These are phyloP conservation scores for Trypanosomatidae sp. DNA, from an alignment of 208 protist genomes.

Conservation along the genomic window DNA sequence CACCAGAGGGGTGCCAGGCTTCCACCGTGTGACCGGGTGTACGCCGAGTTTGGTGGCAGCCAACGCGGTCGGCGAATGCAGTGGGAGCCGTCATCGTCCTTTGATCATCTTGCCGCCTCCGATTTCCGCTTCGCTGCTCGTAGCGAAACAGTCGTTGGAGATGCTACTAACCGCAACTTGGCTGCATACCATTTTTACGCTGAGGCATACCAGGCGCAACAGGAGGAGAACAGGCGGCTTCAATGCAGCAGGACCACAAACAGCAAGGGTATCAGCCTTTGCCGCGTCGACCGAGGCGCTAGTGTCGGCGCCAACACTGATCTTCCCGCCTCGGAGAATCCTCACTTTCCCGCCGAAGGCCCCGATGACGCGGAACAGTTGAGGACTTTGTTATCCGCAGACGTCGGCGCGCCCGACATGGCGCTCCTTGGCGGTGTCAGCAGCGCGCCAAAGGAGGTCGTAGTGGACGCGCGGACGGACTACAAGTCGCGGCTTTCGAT, in stretches of 20 bases:
- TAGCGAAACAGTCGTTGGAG: conserved; percentile 27
- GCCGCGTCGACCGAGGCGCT: background rate
- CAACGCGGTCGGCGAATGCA: conserved; percentile 35
- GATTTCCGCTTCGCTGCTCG: conserved; percentile 15
- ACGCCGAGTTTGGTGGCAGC: conserved; percentile 45
- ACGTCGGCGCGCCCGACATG: background rate
- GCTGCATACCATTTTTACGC: conserved; percentile 56
- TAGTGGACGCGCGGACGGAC: conserved; percentile 43
- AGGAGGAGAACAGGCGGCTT: conserved; percentile 16
- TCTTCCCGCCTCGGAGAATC: conserved; percentile 51
- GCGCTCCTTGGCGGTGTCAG: background rate
- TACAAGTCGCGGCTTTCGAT: conserved; percentile 35
- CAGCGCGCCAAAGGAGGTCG: conserved; percentile 18
- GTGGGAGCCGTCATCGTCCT: conserved; percentile 70
- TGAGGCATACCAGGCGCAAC: conserved; percentile 49
- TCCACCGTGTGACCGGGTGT: conserved; percentile 55
- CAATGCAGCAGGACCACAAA: background rate
- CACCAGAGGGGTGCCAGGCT: conserved; percentile 51
- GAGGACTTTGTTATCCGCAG: conserved; percentile 1
- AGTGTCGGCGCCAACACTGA: conserved; percentile 3
- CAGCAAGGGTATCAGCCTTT: conserved; percentile 20
- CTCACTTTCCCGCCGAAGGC: conserved; percentile 52
- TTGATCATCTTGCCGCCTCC: conserved; percentile 28
- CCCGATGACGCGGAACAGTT: background rate
- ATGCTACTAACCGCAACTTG: conserved; percentile 35